Conservation (phyloP, 208 protist genomes). For the Trypanosoma grayi region DNA sequence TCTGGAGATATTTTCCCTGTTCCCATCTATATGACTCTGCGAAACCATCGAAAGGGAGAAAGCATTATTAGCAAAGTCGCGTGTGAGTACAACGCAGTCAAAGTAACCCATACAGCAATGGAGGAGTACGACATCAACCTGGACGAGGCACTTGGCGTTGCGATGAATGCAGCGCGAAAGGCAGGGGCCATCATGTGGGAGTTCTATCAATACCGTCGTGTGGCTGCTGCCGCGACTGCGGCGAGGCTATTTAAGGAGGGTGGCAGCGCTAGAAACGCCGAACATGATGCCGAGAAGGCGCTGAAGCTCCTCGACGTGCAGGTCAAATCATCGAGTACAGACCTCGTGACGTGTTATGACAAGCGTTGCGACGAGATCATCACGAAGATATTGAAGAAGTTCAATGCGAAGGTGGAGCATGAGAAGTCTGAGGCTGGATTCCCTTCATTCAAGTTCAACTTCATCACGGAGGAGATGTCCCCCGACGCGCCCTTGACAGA, state of each 20-base stretch:
- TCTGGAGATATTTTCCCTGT: no score
- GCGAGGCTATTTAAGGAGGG: not conserved
- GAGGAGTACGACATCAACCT: conserved; percentile 31
- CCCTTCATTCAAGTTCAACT: conserved; percentile 28
- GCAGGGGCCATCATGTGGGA: conserved; percentile 45
- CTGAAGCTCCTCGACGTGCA: conserved; percentile 17
- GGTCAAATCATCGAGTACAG: conserved; percentile 28
- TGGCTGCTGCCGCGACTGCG: conserved; percentile 14
- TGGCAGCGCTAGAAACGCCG: not conserved
- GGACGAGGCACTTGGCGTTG: conserved; percentile 42
- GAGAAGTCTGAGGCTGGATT: conserved; percentile 26
- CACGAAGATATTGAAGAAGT: conserved; percentile 27
- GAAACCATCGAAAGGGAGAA: no score
- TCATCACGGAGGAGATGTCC: conserved; percentile 51
- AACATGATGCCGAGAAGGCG: not conserved
- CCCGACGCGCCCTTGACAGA: conserved; percentile 36
- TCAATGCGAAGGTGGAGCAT: conserved; percentile 28
- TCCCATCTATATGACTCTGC: conserved; percentile 7
- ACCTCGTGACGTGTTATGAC: conserved; percentile 59
- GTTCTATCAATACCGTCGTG: conserved; percentile 28
- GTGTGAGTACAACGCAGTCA: no score
- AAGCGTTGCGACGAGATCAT: conserved; percentile 48
- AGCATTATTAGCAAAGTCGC: no score
- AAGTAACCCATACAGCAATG: conserved; percentile 10
- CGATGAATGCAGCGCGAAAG: conserved; percentile 43